Evolutionary conservation across 805 yeast species (phyloP).

Genomic region (Candida orba): DNA sequence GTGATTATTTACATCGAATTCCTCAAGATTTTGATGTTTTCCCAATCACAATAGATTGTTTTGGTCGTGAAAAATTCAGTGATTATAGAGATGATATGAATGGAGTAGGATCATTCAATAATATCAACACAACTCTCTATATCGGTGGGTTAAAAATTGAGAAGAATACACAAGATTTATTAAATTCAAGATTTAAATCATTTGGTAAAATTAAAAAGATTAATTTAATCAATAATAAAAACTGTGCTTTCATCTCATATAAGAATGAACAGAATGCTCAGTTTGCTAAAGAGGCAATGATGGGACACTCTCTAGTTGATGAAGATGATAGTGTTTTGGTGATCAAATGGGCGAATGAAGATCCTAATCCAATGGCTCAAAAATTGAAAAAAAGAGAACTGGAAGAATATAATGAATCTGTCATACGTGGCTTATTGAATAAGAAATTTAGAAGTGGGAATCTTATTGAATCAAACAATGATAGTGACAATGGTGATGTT

Average conservation of each 20-base stretch:
- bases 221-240: slow-evolving; percentile 50
- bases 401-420: slow-evolving; percentile 13
- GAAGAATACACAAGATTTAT: slow-evolving; percentile 30
- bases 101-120: slow-evolving; percentile 79
- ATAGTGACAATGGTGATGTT: too few relatives aligned
- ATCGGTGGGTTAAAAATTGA: slow-evolving; percentile 48
- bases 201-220: slow-evolving; percentile 72
- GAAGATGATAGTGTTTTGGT: slow-evolving; percentile 48
- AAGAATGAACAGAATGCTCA: slow-evolving; percentile 70
- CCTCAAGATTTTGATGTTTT: slow-evolving; percentile 56
- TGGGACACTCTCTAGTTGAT: slow-evolving; percentile 64
- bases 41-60: slow-evolving; percentile 72
- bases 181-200: slow-evolving; percentile 50
- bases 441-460: too few relatives aligned
- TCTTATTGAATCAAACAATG: too few relatives aligned
- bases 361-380: slow-evolving; percentile 64
- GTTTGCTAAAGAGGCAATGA: slow-evolving; percentile 94
- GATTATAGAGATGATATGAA: slow-evolving; percentile 89
- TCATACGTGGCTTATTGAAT: slow-evolving; percentile 8
- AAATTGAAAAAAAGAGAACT: slow-evolving; percentile 35
- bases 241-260: slow-evolving; percentile 75
- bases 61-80: slow-evolving; percentile 82
- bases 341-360: slow-evolving; percentile 86
- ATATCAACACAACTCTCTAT: slow-evolving; percentile 66
- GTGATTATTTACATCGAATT: slow-evolving; percentile 71